These are phyloP conservation scores for Yamadazyma diddensiae DNA, from an alignment of 1,139 yeast species.

Conservation along the genomic window DNA sequence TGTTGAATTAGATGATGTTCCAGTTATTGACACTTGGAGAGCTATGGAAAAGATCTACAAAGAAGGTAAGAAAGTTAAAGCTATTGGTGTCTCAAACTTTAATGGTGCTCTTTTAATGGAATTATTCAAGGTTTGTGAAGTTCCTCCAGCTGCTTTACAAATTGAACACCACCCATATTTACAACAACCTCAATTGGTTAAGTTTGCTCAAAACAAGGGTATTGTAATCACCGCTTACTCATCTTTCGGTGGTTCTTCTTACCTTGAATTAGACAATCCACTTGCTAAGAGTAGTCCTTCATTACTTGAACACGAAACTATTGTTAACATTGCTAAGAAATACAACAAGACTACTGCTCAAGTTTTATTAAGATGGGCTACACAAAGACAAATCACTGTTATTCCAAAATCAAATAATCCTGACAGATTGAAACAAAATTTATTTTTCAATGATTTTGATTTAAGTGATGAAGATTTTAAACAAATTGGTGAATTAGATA, in stretches of 20 bases:
- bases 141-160: constrained; percentile 79
- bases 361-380: constrained; percentile 76
- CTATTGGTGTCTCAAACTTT: constrained; percentile 78
- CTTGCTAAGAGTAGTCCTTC: constrained; percentile 50
- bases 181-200: constrained; percentile 67
- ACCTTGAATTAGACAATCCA: constrained; percentile 56
- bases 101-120: constrained; percentile 69
- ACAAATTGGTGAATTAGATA: constrained; percentile 56
- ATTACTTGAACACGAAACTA: constrained; percentile 54
- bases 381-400: constrained; percentile 68
- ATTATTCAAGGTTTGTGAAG: constrained; percentile 64
- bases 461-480: constrained; percentile 54
- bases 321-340: constrained; percentile 51
- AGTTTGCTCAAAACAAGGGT: constrained; percentile 57
- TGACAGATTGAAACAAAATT: constrained; percentile 57
- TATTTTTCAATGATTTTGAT: constrained; percentile 52
- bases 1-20: constrained; percentile 63
- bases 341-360: constrained; percentile 58
- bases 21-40: constrained; percentile 74
- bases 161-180: constrained; percentile 93
- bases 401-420: constrained; percentile 73
- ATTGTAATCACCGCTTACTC: constrained; percentile 83
- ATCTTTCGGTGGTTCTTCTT: constrained; percentile 76
- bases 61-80: constrained; percentile 52
- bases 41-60: constrained; percentile 65